Conservation (phyloP, 495 filamentous ascomycete genomes). For the Neurospora sp. region DNA sequence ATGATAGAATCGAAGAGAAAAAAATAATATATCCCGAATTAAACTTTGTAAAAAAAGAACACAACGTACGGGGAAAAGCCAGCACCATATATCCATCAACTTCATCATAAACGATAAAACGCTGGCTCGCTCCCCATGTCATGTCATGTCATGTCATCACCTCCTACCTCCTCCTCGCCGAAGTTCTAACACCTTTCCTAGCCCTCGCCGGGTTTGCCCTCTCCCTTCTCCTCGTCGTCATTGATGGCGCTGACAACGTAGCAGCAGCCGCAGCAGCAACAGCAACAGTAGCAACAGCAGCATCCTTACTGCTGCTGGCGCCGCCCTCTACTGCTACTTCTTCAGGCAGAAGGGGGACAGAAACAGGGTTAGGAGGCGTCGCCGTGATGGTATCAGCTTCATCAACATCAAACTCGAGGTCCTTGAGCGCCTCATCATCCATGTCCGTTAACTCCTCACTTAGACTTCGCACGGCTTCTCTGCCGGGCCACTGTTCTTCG, state of each 20-base stretch:
- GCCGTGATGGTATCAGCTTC: conserved; percentile 31
- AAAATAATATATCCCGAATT: neutral
- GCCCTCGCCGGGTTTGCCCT: conserved; percentile 21
- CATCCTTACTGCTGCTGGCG: neutral
- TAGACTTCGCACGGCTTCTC: conserved; percentile 64
- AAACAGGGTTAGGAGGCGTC: conserved; percentile 20
- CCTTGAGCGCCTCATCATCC: conserved; percentile 74
- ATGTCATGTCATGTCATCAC: conserved; percentile 5
- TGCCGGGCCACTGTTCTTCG: conserved; percentile 57
- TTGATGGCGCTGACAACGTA: neutral
- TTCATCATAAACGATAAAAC: neutral
- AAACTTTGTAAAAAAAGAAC: neutral
- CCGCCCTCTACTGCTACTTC: conserved; percentile 1
- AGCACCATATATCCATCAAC: neutral
- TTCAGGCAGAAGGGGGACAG: conserved; percentile 5
- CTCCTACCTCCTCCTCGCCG: conserved; percentile 13
- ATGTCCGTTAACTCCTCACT: conserved; percentile 83
- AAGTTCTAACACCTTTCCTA: conserved; percentile 16
- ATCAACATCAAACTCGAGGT: conserved; percentile 38
- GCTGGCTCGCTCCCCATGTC: neutral
- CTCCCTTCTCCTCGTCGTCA: conserved; percentile 18
- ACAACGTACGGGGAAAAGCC: neutral
- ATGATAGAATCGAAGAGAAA: neutral
- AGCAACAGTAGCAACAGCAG: neutral
- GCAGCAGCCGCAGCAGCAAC: neutral